Evolutionary conservation across 768 basidiomycete genomes (phyloP).

Genomic region (Sporobolomyces roseus): DNA sequence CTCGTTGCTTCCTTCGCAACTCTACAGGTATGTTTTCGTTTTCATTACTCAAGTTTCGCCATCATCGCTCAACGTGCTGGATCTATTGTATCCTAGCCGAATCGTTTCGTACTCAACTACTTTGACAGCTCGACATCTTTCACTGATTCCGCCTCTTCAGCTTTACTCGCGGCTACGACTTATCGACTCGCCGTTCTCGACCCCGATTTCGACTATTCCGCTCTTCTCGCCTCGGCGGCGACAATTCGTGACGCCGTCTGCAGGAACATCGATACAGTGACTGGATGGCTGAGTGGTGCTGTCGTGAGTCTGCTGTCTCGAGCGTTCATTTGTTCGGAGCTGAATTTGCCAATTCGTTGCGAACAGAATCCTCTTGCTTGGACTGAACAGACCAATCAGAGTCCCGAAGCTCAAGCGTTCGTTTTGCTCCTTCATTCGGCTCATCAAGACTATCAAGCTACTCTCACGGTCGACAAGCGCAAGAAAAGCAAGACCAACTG

Average conservation of each 20-base stretch:
- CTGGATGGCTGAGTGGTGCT: background rate
- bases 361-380: constrained; percentile 62
- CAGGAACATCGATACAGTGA: background rate
- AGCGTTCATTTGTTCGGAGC: background rate
- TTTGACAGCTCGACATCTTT: constrained; percentile 60
- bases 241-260: background rate
- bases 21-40: background rate
- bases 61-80: too few relatives aligned
- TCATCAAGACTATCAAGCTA: constrained; percentile 60
- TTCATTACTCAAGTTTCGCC: background rate
- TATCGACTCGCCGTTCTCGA: constrained; percentile 62
- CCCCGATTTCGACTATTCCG: constrained; percentile 48
- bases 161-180: constrained; percentile 70
- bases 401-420: constrained; percentile 76
- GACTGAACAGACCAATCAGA: constrained; percentile 54
- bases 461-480: too few relatives aligned
- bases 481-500: too few relatives aligned
- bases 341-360: background rate
- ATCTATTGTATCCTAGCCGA: constrained; percentile 7
- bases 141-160: constrained; percentile 67
- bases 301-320: background rate
- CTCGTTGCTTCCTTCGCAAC: background rate
- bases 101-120: constrained; percentile 63
- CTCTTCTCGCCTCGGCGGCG: constrained; percentile 42
- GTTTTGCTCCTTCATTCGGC: constrained; percentile 69